Evolutionary conservation across 495 filamentous ascomycete genomes (phyloP), one percentile per base, ranked within the genome.

Genomic region (Aspergillus steynii): DNA sequence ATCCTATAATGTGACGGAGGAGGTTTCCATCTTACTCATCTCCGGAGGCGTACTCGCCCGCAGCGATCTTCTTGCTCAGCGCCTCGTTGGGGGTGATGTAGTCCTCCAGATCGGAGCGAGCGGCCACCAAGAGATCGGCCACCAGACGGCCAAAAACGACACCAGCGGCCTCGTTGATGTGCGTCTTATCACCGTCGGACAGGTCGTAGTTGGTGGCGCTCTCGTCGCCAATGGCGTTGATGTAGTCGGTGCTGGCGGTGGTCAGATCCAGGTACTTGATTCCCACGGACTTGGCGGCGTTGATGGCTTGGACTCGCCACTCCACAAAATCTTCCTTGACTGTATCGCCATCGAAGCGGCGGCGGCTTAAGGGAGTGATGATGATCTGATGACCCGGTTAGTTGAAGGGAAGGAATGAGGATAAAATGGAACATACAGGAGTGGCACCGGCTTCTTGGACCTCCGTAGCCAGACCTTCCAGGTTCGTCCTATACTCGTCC

Each of bases 381-480:
- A 65, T 50, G 6, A 65, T 65, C 34, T 60, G 29, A 26, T 51
- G 45, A 12, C 28, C 14, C 3, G 26, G 26, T 42, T 8, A 10
- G 37, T 58, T 3, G 6, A 10, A 15, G 27, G 26, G 26, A 37
- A 25, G 32, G 10, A 20, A 15, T 8, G 49, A 37, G 28, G 1
- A 1, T 2, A 4, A 27, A 14, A 27, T 29, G 7, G 9, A 51
- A 29, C 32, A 20, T 59, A 79, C 72, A 4, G 77, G 77, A 4
- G 61, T 78, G 1, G 72, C 81, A 2, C 75, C 77, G 10, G 74
- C 71, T 27, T 60, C 61, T 12, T 56, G 53, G 5, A 78, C 69
- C n/a, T 82, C 77, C 0, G 64, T 56, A 9, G 72, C 79, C 31
- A 84, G 67, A 8, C 31, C 55, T 25, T 76, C 67, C 4, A 84